phyloP scores from a whole-genome alignment of 305 asterid species.

The Fraxinus baroniana region DNA sequence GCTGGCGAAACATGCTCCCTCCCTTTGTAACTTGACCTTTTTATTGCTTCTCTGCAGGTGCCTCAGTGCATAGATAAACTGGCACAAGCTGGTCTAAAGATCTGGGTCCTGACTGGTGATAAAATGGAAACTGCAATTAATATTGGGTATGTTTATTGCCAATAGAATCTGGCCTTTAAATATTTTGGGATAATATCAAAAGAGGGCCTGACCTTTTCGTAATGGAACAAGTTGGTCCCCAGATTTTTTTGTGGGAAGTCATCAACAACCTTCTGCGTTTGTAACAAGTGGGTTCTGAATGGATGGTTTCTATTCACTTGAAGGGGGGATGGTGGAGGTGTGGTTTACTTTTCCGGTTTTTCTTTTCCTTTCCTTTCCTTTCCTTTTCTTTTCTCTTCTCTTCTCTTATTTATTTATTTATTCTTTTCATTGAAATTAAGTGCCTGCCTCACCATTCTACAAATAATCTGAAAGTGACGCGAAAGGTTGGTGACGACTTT shows the following conservation, averaged over 20 bases:
- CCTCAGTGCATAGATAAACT: constrained; percentile 87
- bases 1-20: not conserved
- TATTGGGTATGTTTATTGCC: constrained; percentile 69
- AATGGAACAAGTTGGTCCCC: not conserved
- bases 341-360: not conserved
- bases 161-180: constrained; percentile 15
- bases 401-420: not conserved
- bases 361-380: not conserved
- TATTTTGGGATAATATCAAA: not conserved
- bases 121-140: constrained; percentile 97
- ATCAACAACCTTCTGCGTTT: not conserved
- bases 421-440: not conserved
- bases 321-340: not conserved
- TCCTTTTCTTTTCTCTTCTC: not conserved
- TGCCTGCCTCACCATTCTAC: not conserved
- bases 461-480: not conserved
- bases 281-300: not conserved
- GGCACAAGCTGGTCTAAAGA: constrained; percentile 91
- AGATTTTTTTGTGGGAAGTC: not conserved
- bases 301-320: not conserved
- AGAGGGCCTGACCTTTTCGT: not conserved
- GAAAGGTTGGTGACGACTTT: not conserved
- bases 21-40: constrained; percentile 4
- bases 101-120: constrained; percentile 98
- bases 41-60: constrained; percentile 39